A percentile compares a stretch with the other conserved stretches of the same genome.
Conservation (phyloP, 2,329 filamentous ascomycete species). For the Fusarium oligoseptatum region DNA sequence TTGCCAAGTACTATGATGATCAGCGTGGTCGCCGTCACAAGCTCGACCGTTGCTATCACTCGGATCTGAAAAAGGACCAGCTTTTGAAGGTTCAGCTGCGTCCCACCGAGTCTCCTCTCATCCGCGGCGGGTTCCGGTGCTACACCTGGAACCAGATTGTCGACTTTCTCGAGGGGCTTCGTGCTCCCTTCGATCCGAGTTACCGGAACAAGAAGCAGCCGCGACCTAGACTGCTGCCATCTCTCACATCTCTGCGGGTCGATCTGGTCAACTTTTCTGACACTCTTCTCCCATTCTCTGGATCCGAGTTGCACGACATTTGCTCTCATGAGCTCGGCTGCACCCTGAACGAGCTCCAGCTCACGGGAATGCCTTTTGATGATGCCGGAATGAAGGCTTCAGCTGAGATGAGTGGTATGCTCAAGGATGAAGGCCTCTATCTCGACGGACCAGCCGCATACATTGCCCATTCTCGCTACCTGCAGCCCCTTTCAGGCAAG, state of each 20-base stretch:
- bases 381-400: constrained; percentile 62
- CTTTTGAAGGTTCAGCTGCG: constrained; percentile 58
- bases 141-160: constrained; percentile 68
- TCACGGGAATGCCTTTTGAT: constrained; percentile 66
- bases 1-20: constrained; percentile 69
- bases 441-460: constrained; percentile 61
- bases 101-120: constrained; percentile 59
- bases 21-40: constrained; percentile 56
- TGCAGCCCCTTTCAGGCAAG: constrained; percentile 57
- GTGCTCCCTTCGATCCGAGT: constrained; percentile 63
- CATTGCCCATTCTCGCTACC: constrained; percentile 55
- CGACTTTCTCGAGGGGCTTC: constrained; percentile 65
- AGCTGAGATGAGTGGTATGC: constrained; percentile 63
- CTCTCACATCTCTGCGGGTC: constrained; percentile 61
- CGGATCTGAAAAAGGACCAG: constrained; percentile 57
- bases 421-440: constrained; percentile 67
- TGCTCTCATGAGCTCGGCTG: constrained; percentile 67
- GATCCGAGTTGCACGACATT: constrained; percentile 64
- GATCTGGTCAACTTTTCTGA: constrained; percentile 69
- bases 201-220: constrained; percentile 51
- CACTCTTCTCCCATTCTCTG: constrained; percentile 59
- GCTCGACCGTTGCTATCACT: constrained; percentile 59
- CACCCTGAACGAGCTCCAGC: constrained; percentile 64
- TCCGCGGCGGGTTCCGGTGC: constrained; percentile 66
- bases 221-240: constrained; percentile 61